Evolutionary conservation across 495 filamentous ascomycete genomes (phyloP).

Genomic region (Penicillium macrosclerotiorum): DNA sequence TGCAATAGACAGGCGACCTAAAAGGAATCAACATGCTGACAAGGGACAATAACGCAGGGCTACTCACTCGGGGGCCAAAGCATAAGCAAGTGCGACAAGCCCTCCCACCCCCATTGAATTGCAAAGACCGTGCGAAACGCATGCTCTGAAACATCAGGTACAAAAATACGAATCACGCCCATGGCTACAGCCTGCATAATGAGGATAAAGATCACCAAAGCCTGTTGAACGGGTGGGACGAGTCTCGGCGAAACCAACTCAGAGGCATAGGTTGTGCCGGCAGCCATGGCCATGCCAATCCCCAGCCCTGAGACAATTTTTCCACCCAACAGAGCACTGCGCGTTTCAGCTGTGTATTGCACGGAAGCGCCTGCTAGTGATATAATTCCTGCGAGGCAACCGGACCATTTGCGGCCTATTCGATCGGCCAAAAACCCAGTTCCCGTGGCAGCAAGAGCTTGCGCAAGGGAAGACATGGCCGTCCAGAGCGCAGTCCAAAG

Average conservation of each 20-base stretch:
- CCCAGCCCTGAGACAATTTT: slow-evolving; percentile 28
- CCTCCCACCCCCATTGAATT: slow-evolving; percentile 18
- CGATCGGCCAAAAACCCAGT: slow-evolving; percentile 22
- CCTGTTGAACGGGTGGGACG: slow-evolving; percentile 20
- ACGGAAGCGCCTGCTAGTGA: slow-evolving; percentile 7
- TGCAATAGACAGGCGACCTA: slow-evolving; percentile 12
- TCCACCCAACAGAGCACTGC: slow-evolving; percentile 21
- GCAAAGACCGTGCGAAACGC: slow-evolving; percentile 17
- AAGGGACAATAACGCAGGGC: no score
- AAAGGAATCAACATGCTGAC: no score
- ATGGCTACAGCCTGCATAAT: slow-evolving; percentile 26
- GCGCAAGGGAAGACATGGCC: slow-evolving; percentile 24
- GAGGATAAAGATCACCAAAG: slow-evolving; percentile 23
- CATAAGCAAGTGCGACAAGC: slow-evolving; percentile 10
- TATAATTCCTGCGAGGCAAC: slow-evolving; percentile 12
- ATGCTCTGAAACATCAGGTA: slow-evolving; percentile 12
- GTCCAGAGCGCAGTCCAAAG: slow-evolving; percentile 30
- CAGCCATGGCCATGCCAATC: slow-evolving; percentile 15
- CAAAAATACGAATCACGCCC: slow-evolving; percentile 26
- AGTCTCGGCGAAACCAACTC: slow-evolving; percentile 22
- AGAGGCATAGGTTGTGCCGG: slow-evolving; percentile 27
- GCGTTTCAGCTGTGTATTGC: slow-evolving; percentile 16
- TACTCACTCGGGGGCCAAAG: slow-evolving; percentile 20
- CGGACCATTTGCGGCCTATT: slow-evolving; percentile 20
- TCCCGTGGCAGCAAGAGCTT: slow-evolving; percentile 20